These are phyloP conservation scores for Chalciporus piperatus DNA, from an alignment of 768 basidiomycete genomes.

Conservation along the genomic window DNA sequence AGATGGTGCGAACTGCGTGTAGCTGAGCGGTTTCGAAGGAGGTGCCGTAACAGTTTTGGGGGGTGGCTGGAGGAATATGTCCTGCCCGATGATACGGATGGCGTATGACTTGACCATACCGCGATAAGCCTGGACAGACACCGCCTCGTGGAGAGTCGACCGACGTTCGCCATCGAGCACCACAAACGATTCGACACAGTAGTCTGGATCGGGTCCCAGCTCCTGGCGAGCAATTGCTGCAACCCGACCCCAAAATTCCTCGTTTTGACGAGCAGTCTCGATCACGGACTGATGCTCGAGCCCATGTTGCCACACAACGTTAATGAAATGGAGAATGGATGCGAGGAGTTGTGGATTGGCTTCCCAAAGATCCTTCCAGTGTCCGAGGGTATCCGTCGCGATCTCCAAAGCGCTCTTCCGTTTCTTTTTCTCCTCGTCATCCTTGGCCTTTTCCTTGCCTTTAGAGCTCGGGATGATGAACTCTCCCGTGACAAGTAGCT, in stretches of 20 bases:
- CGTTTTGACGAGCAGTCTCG: constrained; percentile 52
- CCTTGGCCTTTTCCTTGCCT: constrained; percentile 34
- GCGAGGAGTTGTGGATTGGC: constrained; percentile 73
- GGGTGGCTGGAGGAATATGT: constrained; percentile 62
- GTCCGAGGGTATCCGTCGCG: constrained; percentile 61
- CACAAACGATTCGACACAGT: constrained; percentile 49
- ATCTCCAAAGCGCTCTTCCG: constrained; percentile 60
- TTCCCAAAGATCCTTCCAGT: constrained; percentile 77
- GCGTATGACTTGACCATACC: constrained; percentile 72
- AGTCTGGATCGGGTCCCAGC: constrained; percentile 72
- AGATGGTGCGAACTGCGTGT: constrained; percentile 49
- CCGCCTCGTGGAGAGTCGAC: constrained; percentile 58
- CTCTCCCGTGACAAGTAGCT: constrained; percentile 73
- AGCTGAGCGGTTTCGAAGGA: constrained; percentile 56
- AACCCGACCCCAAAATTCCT: constrained; percentile 69
- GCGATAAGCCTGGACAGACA: constrained; percentile 65
- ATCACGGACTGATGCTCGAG: constrained; percentile 66
- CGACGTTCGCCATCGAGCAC: constrained; percentile 36
- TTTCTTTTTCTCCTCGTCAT: constrained; percentile 31
- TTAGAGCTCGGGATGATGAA: constrained; percentile 51
- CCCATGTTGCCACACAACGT: constrained; percentile 77
- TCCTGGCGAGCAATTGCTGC: constrained; percentile 62
- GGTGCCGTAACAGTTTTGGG: constrained; percentile 35
- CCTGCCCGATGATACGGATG: constrained; percentile 68
- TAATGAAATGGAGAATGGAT: constrained; percentile 71